Evolutionary conservation across 345 rosid genomes (phyloP).

Genomic region (Eucalyptus cloeziana): DNA sequence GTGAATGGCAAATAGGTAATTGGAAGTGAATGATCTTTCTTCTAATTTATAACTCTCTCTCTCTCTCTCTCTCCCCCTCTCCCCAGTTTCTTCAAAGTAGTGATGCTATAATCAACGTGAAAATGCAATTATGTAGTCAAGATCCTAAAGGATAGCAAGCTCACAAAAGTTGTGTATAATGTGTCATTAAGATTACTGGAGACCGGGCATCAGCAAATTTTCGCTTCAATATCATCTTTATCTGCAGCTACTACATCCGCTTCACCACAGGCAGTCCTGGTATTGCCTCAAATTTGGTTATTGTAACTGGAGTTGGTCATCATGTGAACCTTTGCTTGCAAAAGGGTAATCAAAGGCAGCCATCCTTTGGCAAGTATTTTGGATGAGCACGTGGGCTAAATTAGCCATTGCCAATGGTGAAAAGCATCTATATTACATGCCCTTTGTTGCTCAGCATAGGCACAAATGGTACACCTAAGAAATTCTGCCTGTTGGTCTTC

Average conservation of each 20-base stretch:
- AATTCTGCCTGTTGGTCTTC: not conserved
- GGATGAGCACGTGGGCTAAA: not conserved
- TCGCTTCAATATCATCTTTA: not conserved
- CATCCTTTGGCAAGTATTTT: not conserved
- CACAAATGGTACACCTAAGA: not conserved
- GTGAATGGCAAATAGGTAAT: constrained; percentile 41
- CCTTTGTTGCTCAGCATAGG: not conserved
- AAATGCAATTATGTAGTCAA: not conserved
- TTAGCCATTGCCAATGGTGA: not conserved
- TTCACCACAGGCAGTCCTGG: not conserved
- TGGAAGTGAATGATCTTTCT: not conserved
- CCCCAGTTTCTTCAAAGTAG: not conserved
- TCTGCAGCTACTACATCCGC: not conserved
- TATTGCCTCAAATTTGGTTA: not conserved
- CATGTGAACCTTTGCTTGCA: not conserved
- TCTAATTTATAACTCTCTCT: not conserved
- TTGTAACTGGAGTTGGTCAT: not conserved
- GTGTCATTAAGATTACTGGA: not conserved
- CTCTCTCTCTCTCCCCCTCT: not conserved
- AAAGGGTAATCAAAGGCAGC: not conserved
- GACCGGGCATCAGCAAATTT: not conserved
- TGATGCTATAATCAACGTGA: not conserved
- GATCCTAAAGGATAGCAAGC: not conserved
- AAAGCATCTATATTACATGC: not conserved
- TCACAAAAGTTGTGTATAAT: not conserved